Evolutionary conservation across 352 stramenopile genomes (phyloP).

Genomic region (Phytophthora pisi): DNA sequence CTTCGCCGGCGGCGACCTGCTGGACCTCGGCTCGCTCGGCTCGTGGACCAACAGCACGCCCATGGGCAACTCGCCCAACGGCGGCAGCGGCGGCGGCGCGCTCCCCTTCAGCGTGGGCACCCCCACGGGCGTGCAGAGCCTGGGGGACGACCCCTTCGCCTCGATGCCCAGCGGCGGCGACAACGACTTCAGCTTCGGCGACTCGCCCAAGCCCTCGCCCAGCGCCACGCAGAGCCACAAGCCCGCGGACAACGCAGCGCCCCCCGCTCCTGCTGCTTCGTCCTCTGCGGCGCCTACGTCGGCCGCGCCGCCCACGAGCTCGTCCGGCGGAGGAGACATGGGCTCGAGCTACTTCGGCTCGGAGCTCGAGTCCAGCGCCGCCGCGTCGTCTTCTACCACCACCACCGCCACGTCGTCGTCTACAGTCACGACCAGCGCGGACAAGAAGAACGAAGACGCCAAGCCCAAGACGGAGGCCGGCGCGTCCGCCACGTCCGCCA

Average conservation of each 20-base stretch:
- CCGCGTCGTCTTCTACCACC: conserved; percentile 7
- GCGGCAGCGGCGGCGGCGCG: conserved; percentile 32
- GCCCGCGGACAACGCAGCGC: conserved; percentile 5
- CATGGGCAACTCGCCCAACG: conserved; percentile 74
- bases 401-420: conserved; percentile 7
- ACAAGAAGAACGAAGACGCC: conserved; percentile 37
- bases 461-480: conserved; percentile 35
- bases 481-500: conserved; percentile 3
- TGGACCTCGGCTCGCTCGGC: conserved; percentile 76
- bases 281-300: not conserved
- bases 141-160: conserved; percentile 79
- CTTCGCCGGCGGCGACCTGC: conserved; percentile 71
- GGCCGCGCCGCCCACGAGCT: conserved; percentile 19
- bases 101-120: conserved; percentile 88
- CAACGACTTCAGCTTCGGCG: conserved; percentile 82
- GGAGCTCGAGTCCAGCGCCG: conserved; percentile 46
- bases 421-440: conserved; percentile 21
- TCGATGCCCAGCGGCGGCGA: conserved; percentile 46
- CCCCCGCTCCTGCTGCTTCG: too few relatives aligned
- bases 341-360: conserved; percentile 69
- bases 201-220: conserved; percentile 69
- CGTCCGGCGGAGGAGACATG: conserved; percentile 31
- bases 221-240: conserved; percentile 24
- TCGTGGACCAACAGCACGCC: conserved; percentile 73
- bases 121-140: conserved; percentile 81